Percentiles rank a stretch among this genome's conserved stretches.
Conservation (phyloP, 2,329 filamentous ascomycete genomes). For the Aureobasidium subglaciale region DNA sequence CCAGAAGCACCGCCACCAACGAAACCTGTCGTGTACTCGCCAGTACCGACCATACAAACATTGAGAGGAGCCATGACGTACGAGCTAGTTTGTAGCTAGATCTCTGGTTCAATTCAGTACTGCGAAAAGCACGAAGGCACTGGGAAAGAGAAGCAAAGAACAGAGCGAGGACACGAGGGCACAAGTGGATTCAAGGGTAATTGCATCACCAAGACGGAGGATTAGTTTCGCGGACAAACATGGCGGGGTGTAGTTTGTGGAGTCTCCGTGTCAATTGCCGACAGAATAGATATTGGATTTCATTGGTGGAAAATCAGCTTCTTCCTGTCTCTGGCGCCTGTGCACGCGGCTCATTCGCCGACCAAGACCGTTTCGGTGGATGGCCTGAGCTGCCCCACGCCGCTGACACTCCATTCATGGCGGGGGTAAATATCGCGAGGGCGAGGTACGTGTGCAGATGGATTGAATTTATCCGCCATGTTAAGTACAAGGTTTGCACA, state of each 20-base stretch:
- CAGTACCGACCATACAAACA: conserved; percentile 65
- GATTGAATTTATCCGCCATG: not conserved
- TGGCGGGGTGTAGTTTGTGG: conserved; percentile 14
- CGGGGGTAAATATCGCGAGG: conserved; percentile 7
- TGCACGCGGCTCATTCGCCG: not conserved
- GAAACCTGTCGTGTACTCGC: conserved; percentile 95
- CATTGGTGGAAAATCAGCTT: conserved; percentile 7
- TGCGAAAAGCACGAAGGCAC: not conserved
- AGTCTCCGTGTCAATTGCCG: conserved; percentile 11
- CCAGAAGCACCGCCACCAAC: conserved; percentile 75
- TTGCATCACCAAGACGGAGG: conserved; percentile 4
- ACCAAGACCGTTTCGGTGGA: not conserved
- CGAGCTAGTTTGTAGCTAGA: not conserved
- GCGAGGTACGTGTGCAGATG: not conserved
- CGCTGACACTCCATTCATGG: not conserved
- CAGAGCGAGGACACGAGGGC: not conserved
- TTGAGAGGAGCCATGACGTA: conserved; percentile 42
- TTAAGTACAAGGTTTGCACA: conserved; percentile 13
- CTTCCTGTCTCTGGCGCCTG: not conserved
- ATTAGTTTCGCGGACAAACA: not conserved
- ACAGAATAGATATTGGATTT: not conserved
- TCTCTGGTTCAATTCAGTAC: not conserved
- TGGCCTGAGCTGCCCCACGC: not conserved
- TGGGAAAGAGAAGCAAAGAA: not conserved
- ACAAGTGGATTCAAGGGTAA: not conserved